Percentiles rank a stretch among this genome's conserved stretches.
phyloP scores from a whole-genome alignment of 768 basidiomycete species.

The Leccinum boreale region DNA sequence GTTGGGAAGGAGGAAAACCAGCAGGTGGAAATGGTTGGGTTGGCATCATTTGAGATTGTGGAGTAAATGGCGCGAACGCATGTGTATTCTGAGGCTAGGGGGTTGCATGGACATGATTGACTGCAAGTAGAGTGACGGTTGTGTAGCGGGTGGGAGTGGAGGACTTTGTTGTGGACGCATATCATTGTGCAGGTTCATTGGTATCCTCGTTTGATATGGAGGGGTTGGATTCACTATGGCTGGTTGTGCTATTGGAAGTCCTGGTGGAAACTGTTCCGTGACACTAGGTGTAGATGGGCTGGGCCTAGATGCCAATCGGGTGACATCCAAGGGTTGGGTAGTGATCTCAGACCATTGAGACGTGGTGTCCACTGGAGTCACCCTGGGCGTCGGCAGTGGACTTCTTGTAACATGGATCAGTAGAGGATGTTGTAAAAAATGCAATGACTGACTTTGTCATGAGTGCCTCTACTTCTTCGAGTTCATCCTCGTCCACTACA shows the following conservation, averaged over 20 bases:
- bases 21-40: conserved; percentile 14
- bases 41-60: conserved; percentile 18
- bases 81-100: conserved; percentile 18
- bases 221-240: not conserved
- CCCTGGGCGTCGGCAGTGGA: conserved; percentile 58
- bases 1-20: conserved; percentile 16
- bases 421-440: conserved; percentile 6
- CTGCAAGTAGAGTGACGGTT: conserved; percentile 11
- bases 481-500: conserved; percentile 35
- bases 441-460: conserved; percentile 42
- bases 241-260: not conserved
- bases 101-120: conserved; percentile 9
- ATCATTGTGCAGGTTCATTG: not conserved
- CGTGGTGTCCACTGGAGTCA: conserved; percentile 43
- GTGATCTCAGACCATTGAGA: conserved; percentile 9
- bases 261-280: not conserved
- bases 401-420: conserved; percentile 42
- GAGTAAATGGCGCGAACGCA: conserved; percentile 9
- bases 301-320: not conserved
- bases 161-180: not conserved
- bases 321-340: not conserved
- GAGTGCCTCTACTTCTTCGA: conserved; percentile 36
- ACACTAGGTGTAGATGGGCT: not conserved
- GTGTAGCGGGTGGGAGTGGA: conserved; percentile 5
- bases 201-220: conserved; percentile 2